Evolutionary conservation across 306 rosid species (phyloP), one percentile per base, ranked within the genome.

Genomic region (Nissolia schottii): DNA sequence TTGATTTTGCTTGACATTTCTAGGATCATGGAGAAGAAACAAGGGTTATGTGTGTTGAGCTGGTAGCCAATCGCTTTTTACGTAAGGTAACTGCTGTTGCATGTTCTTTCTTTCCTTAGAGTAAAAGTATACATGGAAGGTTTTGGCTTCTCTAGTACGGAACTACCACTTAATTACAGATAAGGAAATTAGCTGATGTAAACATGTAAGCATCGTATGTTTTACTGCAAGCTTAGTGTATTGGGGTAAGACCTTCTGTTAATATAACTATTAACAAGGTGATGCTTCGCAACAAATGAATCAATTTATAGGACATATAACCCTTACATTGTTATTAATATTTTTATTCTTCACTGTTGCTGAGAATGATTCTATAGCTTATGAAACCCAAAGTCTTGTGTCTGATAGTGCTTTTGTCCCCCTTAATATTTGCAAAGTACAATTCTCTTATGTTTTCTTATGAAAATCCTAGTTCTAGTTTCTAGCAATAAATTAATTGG

Each of bases 31-130:
- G 22, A 16, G 89, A 85, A 77, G 95, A 87, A 84, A 82, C 77
- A 53, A 79, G 74, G 81, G 87, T 89, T 64, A 86, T 94, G 90
- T 91, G 97, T 11, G 64, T 94, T 54, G 99, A 94, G 84, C 88
- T 94, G 79, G 90, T 91, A 41, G 98, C 95, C 43, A 94, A 94
- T 85, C 95, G 98, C 69, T 94, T 94, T 91, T 74, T 94, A 74
- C 87, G 96, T 23, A 94, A 84, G 97, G 97, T 94, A 86, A 62
- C 76, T 49, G 5, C 69, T 73, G 51, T n/a, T n/a, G n/a, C 62
- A 7, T 18, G 9, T 24, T 66, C 62, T 67, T 51, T 38, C 67
- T 35, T 45, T 74, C 32, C 45, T 9, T 20, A 5, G 35, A 19
- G 37, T 18, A 67, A 73, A 56, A 50, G 12, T 45, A 60, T 50